Evolutionary conservation across 1,284 basidiomycete genomes (phyloP).

Genomic region (Ganoderma boninense): DNA sequence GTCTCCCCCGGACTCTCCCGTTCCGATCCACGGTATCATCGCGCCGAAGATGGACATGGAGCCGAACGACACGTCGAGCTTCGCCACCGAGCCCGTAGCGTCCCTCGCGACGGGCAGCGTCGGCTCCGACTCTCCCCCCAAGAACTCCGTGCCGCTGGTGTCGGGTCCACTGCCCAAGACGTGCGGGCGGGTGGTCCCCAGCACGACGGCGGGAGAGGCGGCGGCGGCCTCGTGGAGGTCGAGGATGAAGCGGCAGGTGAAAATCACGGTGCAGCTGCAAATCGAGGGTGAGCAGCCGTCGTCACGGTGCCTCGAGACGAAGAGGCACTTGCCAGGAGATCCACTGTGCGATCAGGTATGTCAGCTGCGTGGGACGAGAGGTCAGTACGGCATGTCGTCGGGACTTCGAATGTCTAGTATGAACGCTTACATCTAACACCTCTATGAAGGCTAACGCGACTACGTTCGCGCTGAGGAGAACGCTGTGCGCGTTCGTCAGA

Average conservation of each 20-base stretch:
- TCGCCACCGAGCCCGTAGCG: not conserved
- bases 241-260: conserved; percentile 11
- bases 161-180: not conserved
- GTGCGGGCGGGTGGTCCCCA: not conserved
- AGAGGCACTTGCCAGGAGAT: not conserved
- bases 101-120: not conserved
- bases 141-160: not conserved
- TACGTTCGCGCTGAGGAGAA: not conserved
- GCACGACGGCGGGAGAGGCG: not conserved
- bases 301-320: not conserved
- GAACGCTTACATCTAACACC: not conserved
- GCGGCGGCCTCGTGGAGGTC: conserved; percentile 5
- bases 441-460: not conserved
- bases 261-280: not conserved
- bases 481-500: not conserved
- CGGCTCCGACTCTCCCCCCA: not conserved
- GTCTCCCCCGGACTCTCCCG: not conserved
- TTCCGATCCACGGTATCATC: not conserved
- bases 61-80: conserved; percentile 1
- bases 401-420: not conserved
- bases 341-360: not conserved
- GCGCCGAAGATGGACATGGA: not conserved
- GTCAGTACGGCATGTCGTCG: not conserved
- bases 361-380: not conserved
- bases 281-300: not conserved